Evolutionary conservation across 1,284 basidiomycete genomes (phyloP), one percentile per base, ranked within the genome.

Genomic region (Tausonia pullulans): DNA sequence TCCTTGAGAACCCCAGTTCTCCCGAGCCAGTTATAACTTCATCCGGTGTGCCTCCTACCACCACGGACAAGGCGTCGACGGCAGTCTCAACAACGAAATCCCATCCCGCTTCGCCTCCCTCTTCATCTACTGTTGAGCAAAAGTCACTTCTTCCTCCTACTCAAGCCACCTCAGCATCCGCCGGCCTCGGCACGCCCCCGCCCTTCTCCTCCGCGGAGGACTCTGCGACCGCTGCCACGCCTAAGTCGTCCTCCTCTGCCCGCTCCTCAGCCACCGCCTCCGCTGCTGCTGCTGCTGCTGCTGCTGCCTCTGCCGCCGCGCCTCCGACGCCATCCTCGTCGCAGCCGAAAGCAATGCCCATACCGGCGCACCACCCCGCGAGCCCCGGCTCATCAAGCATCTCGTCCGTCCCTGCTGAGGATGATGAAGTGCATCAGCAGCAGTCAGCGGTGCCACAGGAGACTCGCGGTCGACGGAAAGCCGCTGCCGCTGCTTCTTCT

Each of bases 101-200:
- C 39, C 9, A 50, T 16, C 58, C 57, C 8, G 7, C 3, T 41
- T 48, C 16, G 0, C 27, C 58, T 48, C 39, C 49, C 13, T 9
- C 41, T 14, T 40, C 16, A 2, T 39, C 46, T 11, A 27, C 27
- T 27, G 27, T 27, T 27, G 27, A 27, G 27, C 27, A 27, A 2
- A 27, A 27, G 27, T 27, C 27, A 27, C 27, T n/a, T 44, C 13
- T 43, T 40, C 14, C n/a, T 46, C 8, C 49, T 2, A 16, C 50
- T 81, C 72, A 77, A 81, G 61, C 76, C 80, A 43, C 76, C 74
- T 5, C 74, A 82, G 46, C 79, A 80, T 27, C 27, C 27, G 27
- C 27, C 27, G 27, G 2, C 66, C 64, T 79, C 46, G 49, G 65
- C 60, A 60, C 66, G 64, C 45, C 64, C 53, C 49, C 64, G 60